These are phyloP conservation scores for Dothistroma pini DNA, from an alignment of 2,329 filamentous ascomycete genomes.

Conservation along the genomic window DNA sequence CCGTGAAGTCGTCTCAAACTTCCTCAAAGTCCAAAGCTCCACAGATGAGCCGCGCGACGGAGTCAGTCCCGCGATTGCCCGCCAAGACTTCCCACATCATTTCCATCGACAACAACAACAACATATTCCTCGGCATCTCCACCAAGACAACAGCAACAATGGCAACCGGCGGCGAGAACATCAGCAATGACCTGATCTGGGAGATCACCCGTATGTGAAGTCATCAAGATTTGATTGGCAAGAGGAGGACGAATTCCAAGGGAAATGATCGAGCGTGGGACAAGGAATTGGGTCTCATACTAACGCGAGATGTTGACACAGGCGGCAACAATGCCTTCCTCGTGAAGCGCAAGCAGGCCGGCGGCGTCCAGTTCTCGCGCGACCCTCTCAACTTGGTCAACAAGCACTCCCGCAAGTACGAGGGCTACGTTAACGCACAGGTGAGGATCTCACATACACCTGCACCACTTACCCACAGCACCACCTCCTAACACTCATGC, in stretches of 20 bases:
- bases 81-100: conserved; percentile 8
- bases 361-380: conserved; percentile 84
- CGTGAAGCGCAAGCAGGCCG: conserved; percentile 78
- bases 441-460: conserved; percentile 47
- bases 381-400: conserved; percentile 93
- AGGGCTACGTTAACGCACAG: conserved; percentile 91
- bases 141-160: conserved; percentile 51
- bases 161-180: conserved; percentile 57
- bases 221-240: conserved; percentile 1
- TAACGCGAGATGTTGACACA: conserved; percentile 39
- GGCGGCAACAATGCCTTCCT: conserved; percentile 86
- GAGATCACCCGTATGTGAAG: conserved; percentile 80
- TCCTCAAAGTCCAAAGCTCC: conserved; percentile 5
- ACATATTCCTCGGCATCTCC: not conserved
- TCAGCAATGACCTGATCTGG: conserved; percentile 92
- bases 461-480: conserved; percentile 4
- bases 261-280: too few species aligned
- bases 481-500: conserved; percentile 7
- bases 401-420: conserved; percentile 89
- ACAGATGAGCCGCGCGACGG: not conserved
- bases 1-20: conserved; percentile 6
- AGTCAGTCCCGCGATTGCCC: conserved; percentile 2
- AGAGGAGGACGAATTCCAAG: too few species aligned
- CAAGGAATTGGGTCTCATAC: conserved; percentile 3
- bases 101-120: conserved; percentile 4